These are phyloP conservation scores for Fistulinella cinereoalba DNA, from an alignment of 1,284 basidiomycete species.

Conservation along the genomic window DNA sequence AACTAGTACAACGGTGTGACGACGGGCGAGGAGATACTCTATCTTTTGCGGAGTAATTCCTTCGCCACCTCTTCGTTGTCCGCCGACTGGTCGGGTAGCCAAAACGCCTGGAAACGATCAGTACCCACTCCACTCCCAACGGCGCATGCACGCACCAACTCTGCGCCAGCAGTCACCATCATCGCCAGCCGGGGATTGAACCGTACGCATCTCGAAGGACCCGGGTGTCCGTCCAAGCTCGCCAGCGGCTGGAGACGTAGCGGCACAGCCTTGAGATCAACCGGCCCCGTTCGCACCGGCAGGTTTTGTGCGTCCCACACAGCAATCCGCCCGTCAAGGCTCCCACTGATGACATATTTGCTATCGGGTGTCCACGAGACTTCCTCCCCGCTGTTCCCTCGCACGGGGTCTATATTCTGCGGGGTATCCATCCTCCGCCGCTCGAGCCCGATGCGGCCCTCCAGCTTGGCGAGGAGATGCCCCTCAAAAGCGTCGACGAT, in stretches of 20 bases:
- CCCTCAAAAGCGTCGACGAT: slow-evolving; percentile 88
- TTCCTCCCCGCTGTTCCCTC: slow-evolving; percentile 86
- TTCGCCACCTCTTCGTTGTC: slow-evolving; percentile 51
- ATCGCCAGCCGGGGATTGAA: slow-evolving; percentile 90
- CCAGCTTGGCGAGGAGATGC: slow-evolving; percentile 75
- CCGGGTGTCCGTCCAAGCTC: slow-evolving; percentile 71
- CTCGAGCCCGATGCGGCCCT: slow-evolving; percentile 80
- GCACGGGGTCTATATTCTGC: slow-evolving; percentile 63
- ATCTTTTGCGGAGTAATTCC: slow-evolving; percentile 44
- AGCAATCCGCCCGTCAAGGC: slow-evolving; percentile 74
- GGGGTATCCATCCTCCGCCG: slow-evolving; percentile 54
- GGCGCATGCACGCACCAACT: slow-evolving; percentile 60
- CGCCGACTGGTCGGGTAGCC: slow-evolving; percentile 68
- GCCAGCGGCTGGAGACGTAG: slow-evolving; percentile 54
- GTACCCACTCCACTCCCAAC: not conserved
- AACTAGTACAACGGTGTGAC: too few relatives aligned
- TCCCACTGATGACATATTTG: slow-evolving; percentile 81
- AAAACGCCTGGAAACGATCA: slow-evolving; percentile 62
- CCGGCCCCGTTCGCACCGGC: slow-evolving; percentile 45
- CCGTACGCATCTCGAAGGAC: slow-evolving; percentile 78
- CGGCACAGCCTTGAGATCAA: slow-evolving; percentile 53
- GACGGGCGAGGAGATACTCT: not conserved
- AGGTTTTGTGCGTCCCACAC: slow-evolving; percentile 79
- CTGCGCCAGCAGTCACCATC: slow-evolving; percentile 82
- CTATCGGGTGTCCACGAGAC: slow-evolving; percentile 91